Evolutionary conservation across 2,329 filamentous ascomycete species (phyloP).

Genomic region (Pestalotiopsis sp.): DNA sequence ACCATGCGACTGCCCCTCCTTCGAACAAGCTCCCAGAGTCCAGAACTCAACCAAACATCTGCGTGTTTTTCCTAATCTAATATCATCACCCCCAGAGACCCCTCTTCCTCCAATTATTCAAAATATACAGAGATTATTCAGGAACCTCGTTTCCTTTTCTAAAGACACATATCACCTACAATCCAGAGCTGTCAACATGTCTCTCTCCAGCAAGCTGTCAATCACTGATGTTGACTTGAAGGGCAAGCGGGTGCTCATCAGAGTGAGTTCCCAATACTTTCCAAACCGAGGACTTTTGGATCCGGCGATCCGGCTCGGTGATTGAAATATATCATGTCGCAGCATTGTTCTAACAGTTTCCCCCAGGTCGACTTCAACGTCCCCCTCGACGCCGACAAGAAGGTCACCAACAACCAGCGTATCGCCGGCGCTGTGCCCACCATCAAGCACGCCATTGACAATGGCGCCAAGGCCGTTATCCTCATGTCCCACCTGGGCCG

Average conservation of each 20-base stretch:
- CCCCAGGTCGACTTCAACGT: slow-evolving; percentile 98
- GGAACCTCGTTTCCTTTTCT: slow-evolving; percentile 16
- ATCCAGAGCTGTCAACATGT: slow-evolving; percentile 64
- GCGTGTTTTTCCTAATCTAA: slow-evolving; percentile 9
- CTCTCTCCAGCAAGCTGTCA: slow-evolving; percentile 96
- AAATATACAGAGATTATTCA: background rate
- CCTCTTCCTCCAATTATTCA: background rate
- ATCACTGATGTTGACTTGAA: slow-evolving; percentile 97
- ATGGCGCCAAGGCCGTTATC: slow-evolving; percentile 89
- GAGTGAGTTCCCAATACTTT: slow-evolving; percentile 61
- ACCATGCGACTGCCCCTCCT: slow-evolving; percentile 10
- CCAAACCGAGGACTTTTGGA: background rate
- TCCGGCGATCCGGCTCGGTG: background rate
- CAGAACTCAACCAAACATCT: slow-evolving; percentile 9
- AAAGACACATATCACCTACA: slow-evolving; percentile 12
- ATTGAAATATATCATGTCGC: too few species aligned
- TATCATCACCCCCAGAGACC: background rate
- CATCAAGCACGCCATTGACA: slow-evolving; percentile 89
- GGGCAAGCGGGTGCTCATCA: slow-evolving; percentile 97
- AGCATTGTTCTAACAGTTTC: slow-evolving; percentile 21
- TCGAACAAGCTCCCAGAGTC: background rate
- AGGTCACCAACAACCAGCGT: slow-evolving; percentile 97
- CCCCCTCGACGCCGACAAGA: slow-evolving; percentile 88
- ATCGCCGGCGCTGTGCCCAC: slow-evolving; percentile 94
- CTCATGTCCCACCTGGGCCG: slow-evolving; percentile 99